Percentiles rank a stretch among this genome's conserved stretches.
These are phyloP conservation scores for Cantharellus cinnabarinus DNA, from an alignment of 768 basidiomycete genomes.

Conservation along the genomic window DNA sequence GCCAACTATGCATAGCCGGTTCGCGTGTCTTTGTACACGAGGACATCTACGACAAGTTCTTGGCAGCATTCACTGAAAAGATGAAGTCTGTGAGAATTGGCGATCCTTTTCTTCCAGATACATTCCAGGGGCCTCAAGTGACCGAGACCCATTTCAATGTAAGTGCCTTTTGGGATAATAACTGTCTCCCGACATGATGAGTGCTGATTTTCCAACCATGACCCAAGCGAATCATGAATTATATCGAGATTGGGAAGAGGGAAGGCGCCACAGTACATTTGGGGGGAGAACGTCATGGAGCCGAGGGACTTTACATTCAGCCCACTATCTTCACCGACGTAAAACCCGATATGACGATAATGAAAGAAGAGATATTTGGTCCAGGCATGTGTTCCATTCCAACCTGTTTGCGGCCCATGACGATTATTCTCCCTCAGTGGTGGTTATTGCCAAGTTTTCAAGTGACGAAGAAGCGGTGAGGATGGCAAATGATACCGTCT, in stretches of 20 bases:
- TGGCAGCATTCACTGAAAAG: slow-evolving; percentile 34
- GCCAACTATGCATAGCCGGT: slow-evolving; percentile 64
- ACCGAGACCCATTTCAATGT: slow-evolving; percentile 58
- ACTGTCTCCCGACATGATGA: slow-evolving; percentile 11
- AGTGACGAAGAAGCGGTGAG: slow-evolving; percentile 25
- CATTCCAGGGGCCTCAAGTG: slow-evolving; percentile 52
- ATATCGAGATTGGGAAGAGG: slow-evolving; percentile 54
- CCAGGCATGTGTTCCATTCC: slow-evolving; percentile 21
- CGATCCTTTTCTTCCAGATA: slow-evolving; percentile 40
- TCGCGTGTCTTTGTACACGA: slow-evolving; percentile 70
- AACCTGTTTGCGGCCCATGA: slow-evolving; percentile 34
- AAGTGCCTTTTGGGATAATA: slow-evolving; percentile 10
- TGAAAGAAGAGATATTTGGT: slow-evolving; percentile 58
- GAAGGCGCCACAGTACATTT: slow-evolving; percentile 45
- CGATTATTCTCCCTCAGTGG: slow-evolving; percentile 5
- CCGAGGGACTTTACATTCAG: slow-evolving; percentile 44
- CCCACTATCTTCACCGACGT: slow-evolving; percentile 44
- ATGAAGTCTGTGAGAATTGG: slow-evolving; percentile 40
- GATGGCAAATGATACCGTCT: slow-evolving; percentile 63
- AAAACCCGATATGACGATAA: slow-evolving; percentile 51
- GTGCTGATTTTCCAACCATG: not conserved
- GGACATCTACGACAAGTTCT: slow-evolving; percentile 58
- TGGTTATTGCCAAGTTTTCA: slow-evolving; percentile 53
- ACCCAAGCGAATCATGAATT: slow-evolving; percentile 45
- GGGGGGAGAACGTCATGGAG: slow-evolving; percentile 42